Conservation (phyloP, 805 yeast species). For the Dipodascopsis tothii region DNA sequence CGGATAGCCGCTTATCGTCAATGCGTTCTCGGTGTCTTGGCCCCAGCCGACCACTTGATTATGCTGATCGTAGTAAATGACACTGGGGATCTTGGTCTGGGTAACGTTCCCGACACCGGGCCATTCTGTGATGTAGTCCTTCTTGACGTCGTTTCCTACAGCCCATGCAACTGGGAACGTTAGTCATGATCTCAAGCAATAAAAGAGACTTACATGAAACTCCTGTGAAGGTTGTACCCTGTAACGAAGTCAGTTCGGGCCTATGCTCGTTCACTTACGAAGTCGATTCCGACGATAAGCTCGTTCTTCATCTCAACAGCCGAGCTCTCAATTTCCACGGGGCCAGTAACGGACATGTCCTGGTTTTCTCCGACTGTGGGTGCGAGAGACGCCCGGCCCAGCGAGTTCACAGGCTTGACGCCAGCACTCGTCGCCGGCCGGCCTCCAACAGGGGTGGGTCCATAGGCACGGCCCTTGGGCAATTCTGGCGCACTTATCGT, state of each 20-base stretch:
- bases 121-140: constrained; percentile 8
- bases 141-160: not conserved
- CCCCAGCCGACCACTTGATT: constrained; percentile 20
- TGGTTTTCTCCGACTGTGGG: no score
- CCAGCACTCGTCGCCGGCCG: no score
- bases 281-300: constrained; percentile 20
- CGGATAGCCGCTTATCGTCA: constrained; percentile 2
- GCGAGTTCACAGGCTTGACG: no score
- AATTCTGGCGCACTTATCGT: no score
- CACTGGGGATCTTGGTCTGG: constrained; percentile 13
- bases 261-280: constrained; percentile 2
- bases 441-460: no score
- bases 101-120: constrained; percentile 14
- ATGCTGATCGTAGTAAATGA: constrained; percentile 10
- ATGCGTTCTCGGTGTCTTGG: constrained; percentile 3
- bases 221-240: constrained; percentile 13
- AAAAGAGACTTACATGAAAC: constrained; percentile 8
- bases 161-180: constrained; percentile 6
- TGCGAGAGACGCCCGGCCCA: no score
- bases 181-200: not conserved
- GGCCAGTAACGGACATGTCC: not conserved
- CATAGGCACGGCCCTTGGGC: no score
- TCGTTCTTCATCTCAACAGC: not conserved
- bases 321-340: not conserved
- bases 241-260: not conserved